Percentiles rank a stretch among this genome's conserved stretches.
phyloP scores from a whole-genome alignment of 371 early-diverging fungal genomes.

The Encephalitozoon hellem region DNA sequence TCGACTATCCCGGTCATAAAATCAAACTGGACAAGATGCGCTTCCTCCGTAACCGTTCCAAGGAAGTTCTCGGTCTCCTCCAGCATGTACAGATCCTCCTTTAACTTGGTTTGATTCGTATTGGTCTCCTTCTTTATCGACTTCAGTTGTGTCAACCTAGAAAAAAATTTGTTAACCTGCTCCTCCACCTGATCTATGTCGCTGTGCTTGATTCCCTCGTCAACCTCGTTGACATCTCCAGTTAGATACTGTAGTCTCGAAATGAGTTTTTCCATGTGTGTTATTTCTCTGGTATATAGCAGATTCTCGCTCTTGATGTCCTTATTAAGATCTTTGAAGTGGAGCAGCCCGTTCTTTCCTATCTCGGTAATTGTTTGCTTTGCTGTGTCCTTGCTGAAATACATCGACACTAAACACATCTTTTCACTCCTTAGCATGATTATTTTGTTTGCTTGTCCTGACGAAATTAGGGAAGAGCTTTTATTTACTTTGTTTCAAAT shows the following conservation, averaged over 20 bases:
- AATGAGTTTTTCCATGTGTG: constrained; percentile 46
- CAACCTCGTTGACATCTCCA: constrained; percentile 28
- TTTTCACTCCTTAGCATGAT: constrained; percentile 59
- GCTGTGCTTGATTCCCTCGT: constrained; percentile 8
- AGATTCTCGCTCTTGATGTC: constrained; percentile 22
- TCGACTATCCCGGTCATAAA: constrained; percentile 58
- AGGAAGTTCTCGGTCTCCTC: constrained; percentile 48
- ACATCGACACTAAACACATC: constrained; percentile 52
- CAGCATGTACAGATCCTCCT: constrained; percentile 54
- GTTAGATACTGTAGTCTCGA: constrained; percentile 41
- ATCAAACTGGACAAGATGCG: constrained; percentile 40
- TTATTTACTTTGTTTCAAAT: constrained; percentile 25
- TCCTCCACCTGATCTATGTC: constrained; percentile 37
- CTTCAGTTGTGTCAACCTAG: constrained; percentile 48
- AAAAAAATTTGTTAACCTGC: constrained; percentile 54
- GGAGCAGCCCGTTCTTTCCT: constrained; percentile 49
- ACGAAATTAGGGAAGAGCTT: constrained; percentile 11
- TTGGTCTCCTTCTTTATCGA: constrained; percentile 47
- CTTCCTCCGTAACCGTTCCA: constrained; percentile 27
- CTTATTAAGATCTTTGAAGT: constrained; percentile 43
- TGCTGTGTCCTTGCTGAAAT: constrained; percentile 53
- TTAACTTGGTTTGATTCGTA: constrained; percentile 11
- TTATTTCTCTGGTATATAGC: constrained; percentile 39
- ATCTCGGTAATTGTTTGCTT: constrained; percentile 51
- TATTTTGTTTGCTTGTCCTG: constrained; percentile 10